Evolutionary conservation across 2,329 filamentous ascomycete species (phyloP), one percentile per base, ranked within the genome.

Genomic region (Talaromyces sp.): DNA sequence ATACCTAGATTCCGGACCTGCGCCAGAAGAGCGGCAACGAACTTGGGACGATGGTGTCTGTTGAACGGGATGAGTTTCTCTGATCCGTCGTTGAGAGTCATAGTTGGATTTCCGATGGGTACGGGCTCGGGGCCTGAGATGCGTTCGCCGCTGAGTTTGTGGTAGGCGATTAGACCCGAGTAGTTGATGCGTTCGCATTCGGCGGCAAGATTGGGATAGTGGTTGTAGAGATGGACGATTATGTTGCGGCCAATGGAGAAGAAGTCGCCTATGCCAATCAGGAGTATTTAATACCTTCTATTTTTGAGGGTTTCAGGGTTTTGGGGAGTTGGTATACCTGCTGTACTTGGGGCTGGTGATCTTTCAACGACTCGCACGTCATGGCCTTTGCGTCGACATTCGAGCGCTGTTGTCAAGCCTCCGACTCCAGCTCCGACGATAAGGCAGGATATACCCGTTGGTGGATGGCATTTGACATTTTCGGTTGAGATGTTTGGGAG

Each of bases 371-470:
- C 66, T 19, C 68, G 64, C n/a, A 74, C 71, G 9, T 70, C 57
- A 59, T 73, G 71, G 14, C 73, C 73, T 58, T 73, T 72, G 39
- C 73, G 68, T 62, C 70, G 70, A 64, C 71, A 72, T 63, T 75
- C 73, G 7, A 75, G 62, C 1, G 68, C 68, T 9, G 72, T 64
- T 43, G 70, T 68, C 19, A 75, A 61, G 19, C 72, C 73, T 11
- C 67, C 72, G 7, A 73, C 68, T 6, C 73, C 73, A 14, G 68
- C 71, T 10, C 73, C 73, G 1, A 72, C 68, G 11, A 75, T 70
- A 1, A 74, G 65, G 33, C 70, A 63, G 8, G 66, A 66, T 41
- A 73, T 65, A 6, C 66, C 66, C 2, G 72, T 68, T 33, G 56
- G 13, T 48, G 70, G 64, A 52, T 63, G 50, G 19, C 37, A 48